phyloP scores from a whole-genome alignment of 257 asterid genomes.

The Paraleonurus japonicus region DNA sequence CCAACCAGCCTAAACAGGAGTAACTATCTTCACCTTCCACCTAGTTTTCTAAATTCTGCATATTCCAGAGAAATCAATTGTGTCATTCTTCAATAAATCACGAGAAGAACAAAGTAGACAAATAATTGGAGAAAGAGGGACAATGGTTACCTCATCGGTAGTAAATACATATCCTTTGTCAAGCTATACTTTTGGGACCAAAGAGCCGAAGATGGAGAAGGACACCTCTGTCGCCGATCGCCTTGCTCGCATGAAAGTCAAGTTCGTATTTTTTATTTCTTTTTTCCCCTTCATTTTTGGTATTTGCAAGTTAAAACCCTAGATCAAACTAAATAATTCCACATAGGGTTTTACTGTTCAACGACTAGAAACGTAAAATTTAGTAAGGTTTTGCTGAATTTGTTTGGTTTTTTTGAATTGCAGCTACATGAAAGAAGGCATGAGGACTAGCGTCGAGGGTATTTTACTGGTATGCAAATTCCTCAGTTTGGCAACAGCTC shows the following conservation, averaged over 20 bases:
- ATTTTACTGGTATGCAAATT: conserved; percentile 61
- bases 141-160: conserved; percentile 38
- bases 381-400: conserved; percentile 1
- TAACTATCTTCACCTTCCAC: background rate
- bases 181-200: conserved; percentile 79
- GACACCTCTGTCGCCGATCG: conserved; percentile 91
- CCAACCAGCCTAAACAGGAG: too few relatives aligned
- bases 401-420: conserved; percentile 25
- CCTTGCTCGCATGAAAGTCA: conserved; percentile 92
- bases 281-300: background rate
- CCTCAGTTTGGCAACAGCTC: background rate
- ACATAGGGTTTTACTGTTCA: conserved; percentile 23
- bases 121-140: background rate
- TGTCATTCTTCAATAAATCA: background rate
- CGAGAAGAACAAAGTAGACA: background rate
- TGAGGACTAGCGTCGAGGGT: conserved; percentile 99
- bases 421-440: conserved; percentile 96
- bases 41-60: background rate
- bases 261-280: conserved; percentile 38
- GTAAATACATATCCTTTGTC: conserved; percentile 76
- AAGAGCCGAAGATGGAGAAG: conserved; percentile 89
- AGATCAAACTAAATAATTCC: conserved; percentile 23
- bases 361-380: background rate
- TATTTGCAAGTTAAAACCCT: conserved; percentile 30
- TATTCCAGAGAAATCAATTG: background rate